Conservation (phyloP, 2,329 filamentous ascomycete species). For the Huntiella bhutanensis region DNA sequence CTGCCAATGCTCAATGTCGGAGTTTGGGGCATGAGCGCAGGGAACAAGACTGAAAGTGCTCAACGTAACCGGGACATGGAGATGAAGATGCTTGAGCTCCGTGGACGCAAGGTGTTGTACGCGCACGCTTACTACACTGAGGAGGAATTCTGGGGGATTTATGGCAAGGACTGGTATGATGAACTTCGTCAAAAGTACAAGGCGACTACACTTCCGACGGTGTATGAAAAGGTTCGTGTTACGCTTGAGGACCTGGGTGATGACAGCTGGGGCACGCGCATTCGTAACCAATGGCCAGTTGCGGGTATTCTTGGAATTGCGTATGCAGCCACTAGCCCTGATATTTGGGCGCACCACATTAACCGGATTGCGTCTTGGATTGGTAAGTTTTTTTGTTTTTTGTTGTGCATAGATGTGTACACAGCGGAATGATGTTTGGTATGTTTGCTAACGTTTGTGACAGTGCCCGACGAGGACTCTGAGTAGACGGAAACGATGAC, state of each 20-base stretch:
- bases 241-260: slow-evolving; percentile 7
- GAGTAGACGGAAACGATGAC: no score
- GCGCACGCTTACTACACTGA: slow-evolving; percentile 50
- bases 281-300: slow-evolving; percentile 11
- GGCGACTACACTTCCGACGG: slow-evolving; percentile 39
- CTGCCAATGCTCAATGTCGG: slow-evolving; percentile 37
- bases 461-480: no score
- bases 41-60: slow-evolving; percentile 17
- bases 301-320: slow-evolving; percentile 6
- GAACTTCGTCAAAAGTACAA: slow-evolving; percentile 36
- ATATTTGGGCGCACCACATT: slow-evolving; percentile 7
- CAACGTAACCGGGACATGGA: slow-evolving; percentile 39
- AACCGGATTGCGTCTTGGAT: slow-evolving; percentile 8
- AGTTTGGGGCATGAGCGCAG: slow-evolving; percentile 35
- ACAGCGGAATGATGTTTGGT: neutral
- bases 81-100: slow-evolving; percentile 34
- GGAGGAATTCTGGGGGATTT: slow-evolving; percentile 48
- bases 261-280: neutral
- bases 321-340: slow-evolving; percentile 5
- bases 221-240: slow-evolving; percentile 49
- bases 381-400: slow-evolving; percentile 2
- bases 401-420: no score
- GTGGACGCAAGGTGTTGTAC: slow-evolving; percentile 53
- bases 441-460: neutral
- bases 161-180: slow-evolving; percentile 41